Conservation (phyloP, 768 basidiomycete species). For the Termitomyces heimii region DNA sequence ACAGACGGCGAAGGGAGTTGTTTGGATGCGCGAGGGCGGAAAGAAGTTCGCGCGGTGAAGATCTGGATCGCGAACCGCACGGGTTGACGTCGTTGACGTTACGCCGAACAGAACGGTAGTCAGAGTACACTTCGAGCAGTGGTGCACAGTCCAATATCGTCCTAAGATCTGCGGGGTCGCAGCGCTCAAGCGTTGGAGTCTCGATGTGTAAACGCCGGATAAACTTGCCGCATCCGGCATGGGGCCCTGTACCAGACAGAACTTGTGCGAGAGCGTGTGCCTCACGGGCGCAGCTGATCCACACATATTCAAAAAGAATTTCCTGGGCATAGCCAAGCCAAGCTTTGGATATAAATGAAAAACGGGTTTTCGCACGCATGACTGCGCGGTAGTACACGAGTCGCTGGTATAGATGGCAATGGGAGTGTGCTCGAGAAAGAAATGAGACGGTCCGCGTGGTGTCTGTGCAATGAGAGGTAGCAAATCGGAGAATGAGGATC, state of each 20-base stretch:
- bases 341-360: conserved; percentile 48
- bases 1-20: conserved; percentile 49
- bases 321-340: conserved; percentile 53
- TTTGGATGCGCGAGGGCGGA: conserved; percentile 50
- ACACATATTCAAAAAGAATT: conserved; percentile 62
- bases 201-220: conserved; percentile 68
- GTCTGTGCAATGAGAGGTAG: conserved; percentile 36
- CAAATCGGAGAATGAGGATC: conserved; percentile 58
- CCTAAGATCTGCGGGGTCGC: conserved; percentile 60
- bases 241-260: conserved; percentile 29
- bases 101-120: conserved; percentile 59
- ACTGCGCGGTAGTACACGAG: conserved; percentile 37
- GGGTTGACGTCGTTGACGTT: conserved; percentile 36
- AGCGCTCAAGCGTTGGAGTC: conserved; percentile 58
- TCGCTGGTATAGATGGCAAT: conserved; percentile 26
- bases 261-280: conserved; percentile 36
- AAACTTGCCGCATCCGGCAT: conserved; percentile 31
- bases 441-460: conserved; percentile 52
- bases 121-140: conserved; percentile 52
- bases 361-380: conserved; percentile 43
- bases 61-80: conserved; percentile 35
- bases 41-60: conserved; percentile 53
- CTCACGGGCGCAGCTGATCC: conserved; percentile 53
- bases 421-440: conserved; percentile 37
- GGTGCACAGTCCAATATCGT: conserved; percentile 64